Conservation (phyloP, 2,329 filamentous ascomycete genomes). For the Xylariaceae sp. region DNA sequence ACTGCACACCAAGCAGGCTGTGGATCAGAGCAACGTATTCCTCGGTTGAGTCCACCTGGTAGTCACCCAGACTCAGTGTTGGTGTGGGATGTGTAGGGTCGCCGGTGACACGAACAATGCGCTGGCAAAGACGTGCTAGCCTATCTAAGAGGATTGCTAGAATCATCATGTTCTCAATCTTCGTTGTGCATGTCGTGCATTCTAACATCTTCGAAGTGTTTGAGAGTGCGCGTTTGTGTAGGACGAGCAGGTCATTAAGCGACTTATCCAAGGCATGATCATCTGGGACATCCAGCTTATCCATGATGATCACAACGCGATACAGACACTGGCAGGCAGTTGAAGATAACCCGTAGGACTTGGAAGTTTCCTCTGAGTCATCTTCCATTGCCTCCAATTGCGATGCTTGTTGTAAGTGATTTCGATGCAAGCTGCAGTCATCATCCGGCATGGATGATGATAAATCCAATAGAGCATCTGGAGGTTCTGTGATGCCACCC, state of each 20-base stretch:
- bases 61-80: background rate
- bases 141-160: background rate
- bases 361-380: background rate
- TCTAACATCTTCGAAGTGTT: background rate
- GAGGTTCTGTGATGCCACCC: background rate
- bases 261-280: background rate
- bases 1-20: background rate
- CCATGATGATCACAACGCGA: background rate
- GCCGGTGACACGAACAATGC: background rate
- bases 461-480: background rate
- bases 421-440: background rate
- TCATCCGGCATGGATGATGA: background rate
- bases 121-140: background rate
- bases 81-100: background rate
- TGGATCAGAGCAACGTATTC: background rate
- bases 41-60: background rate
- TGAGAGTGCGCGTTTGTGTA: background rate
- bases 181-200: background rate
- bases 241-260: background rate
- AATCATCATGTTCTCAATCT: slow-evolving; percentile 6
- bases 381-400: background rate
- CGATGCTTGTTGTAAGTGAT: background rate
- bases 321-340: background rate
- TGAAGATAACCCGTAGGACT: background rate
- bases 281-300: background rate